phyloP scores from a whole-genome alignment of 2,329 filamentous ascomycete genomes.

The Botrytis pseudocinerea region DNA sequence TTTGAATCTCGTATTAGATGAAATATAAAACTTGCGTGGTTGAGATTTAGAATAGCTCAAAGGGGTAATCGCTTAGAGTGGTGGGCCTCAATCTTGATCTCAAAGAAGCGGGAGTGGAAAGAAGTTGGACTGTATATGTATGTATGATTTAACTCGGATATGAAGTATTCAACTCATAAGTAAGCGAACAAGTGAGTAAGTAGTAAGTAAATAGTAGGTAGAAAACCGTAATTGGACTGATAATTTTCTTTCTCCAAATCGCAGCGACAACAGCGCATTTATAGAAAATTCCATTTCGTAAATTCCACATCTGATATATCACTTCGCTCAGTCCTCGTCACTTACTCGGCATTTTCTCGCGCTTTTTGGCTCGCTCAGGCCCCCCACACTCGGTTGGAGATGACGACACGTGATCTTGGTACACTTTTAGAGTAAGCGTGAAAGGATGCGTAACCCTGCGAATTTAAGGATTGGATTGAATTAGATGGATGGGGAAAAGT shows the following conservation, averaged over 20 bases:
- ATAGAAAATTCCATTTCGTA: not conserved
- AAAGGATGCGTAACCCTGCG: not conserved
- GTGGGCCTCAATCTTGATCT: not conserved
- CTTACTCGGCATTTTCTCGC: conserved; percentile 11
- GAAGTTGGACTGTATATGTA: not conserved
- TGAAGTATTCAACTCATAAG: not conserved
- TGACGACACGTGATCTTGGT: not conserved
- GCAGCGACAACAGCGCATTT: not conserved
- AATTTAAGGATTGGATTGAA: not conserved
- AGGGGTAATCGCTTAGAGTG: not conserved
- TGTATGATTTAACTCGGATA: not conserved
- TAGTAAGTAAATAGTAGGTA: not conserved
- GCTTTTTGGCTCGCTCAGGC: not conserved
- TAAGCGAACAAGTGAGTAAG: not conserved
- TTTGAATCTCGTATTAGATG: not conserved
- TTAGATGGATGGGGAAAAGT: not conserved
- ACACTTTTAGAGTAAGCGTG: not conserved
- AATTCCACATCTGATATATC: not conserved
- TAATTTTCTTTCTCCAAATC: not conserved
- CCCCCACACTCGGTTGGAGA: not conserved
- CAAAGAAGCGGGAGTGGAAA: too few species aligned
- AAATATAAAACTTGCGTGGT: not conserved
- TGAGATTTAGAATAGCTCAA: not conserved
- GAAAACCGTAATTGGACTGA: not conserved
- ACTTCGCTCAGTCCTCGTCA: not conserved